Evolutionary conservation across 345 rosid genomes (phyloP).

Genomic region (Microthlaspi erraticum): DNA sequence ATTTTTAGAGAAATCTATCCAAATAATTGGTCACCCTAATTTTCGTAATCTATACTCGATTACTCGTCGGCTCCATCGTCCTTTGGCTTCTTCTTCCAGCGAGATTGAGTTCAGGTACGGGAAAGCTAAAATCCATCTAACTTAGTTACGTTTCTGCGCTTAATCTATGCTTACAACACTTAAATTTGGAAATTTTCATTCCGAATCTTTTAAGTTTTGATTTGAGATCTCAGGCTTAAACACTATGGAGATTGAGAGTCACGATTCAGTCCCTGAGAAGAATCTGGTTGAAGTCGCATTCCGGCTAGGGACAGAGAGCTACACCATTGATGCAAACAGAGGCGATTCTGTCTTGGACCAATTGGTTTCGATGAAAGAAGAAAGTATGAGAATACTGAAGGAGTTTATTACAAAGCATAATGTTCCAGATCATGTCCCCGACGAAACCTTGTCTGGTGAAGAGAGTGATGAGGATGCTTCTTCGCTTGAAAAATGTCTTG

Average conservation of each 20-base stretch:
- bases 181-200: neutral
- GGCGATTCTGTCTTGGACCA: conserved; percentile 65
- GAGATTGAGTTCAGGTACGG: neutral
- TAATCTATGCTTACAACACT: neutral
- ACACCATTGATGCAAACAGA: conserved; percentile 48
- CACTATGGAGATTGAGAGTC: conserved; percentile 59
- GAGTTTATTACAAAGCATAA: conserved; percentile 87
- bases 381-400: conserved; percentile 75
- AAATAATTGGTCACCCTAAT: conserved; percentile 27
- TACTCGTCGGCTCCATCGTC: neutral
- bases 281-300: conserved; percentile 56
- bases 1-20: too few species aligned
- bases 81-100: neutral
- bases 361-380: conserved; percentile 72
- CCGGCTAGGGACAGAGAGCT: conserved; percentile 70
- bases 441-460: conserved; percentile 66
- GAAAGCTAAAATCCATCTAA: neutral
- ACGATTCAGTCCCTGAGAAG: conserved; percentile 34
- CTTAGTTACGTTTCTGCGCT: neutral
- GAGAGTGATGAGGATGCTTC: conserved; percentile 50
- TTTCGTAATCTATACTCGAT: neutral
- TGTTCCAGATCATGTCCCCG: conserved; percentile 77
- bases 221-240: neutral
- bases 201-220: neutral
- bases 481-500: conserved; percentile 46